Evolutionary conservation across 1,284 basidiomycete genomes (phyloP).

Genomic region (Rhodotorula sp.): DNA sequence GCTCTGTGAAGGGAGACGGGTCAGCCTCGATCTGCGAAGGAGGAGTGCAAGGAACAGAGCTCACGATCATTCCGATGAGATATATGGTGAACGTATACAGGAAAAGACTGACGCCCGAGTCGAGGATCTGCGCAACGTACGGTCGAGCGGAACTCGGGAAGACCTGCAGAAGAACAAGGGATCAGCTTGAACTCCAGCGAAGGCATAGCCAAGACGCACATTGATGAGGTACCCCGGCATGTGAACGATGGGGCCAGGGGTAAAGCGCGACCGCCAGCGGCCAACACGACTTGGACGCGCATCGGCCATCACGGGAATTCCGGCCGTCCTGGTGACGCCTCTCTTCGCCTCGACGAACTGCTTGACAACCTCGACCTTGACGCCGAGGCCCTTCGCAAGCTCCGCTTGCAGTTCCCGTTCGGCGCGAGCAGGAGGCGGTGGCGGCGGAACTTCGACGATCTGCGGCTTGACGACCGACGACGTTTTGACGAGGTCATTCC

Average conservation of each 20-base stretch:
- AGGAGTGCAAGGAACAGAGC: too few relatives aligned
- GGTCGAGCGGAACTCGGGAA: slow-evolving; percentile 35
- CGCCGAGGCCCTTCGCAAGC: slow-evolving; percentile 70
- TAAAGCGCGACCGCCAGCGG: slow-evolving; percentile 12
- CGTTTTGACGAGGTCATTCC: slow-evolving; percentile 41
- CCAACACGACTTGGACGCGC: slow-evolving; percentile 2
- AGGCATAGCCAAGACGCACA: slow-evolving; percentile 1
- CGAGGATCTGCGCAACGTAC: slow-evolving; percentile 31
- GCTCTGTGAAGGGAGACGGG: neutral
- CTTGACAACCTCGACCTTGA: slow-evolving; percentile 73
- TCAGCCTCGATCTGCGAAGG: too few relatives aligned
- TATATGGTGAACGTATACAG: slow-evolving; percentile 36
- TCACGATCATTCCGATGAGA: slow-evolving; percentile 38
- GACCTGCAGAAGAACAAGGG: slow-evolving; percentile 4
- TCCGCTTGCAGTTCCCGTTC: slow-evolving; percentile 58
- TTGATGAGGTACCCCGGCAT: slow-evolving; percentile 28
- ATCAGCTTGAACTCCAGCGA: neutral
- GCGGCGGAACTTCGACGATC: neutral
- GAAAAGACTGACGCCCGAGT: slow-evolving; percentile 34
- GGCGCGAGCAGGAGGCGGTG: slow-evolving; percentile 55
- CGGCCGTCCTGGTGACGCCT: neutral
- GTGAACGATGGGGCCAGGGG: slow-evolving; percentile 14
- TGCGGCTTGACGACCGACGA: slow-evolving; percentile 53
- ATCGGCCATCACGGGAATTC: neutral
- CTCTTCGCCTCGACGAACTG: slow-evolving; percentile 58